These are phyloP conservation scores for Astrocystis sublimbata DNA, from an alignment of 495 filamentous ascomycete species.

Conservation along the genomic window DNA sequence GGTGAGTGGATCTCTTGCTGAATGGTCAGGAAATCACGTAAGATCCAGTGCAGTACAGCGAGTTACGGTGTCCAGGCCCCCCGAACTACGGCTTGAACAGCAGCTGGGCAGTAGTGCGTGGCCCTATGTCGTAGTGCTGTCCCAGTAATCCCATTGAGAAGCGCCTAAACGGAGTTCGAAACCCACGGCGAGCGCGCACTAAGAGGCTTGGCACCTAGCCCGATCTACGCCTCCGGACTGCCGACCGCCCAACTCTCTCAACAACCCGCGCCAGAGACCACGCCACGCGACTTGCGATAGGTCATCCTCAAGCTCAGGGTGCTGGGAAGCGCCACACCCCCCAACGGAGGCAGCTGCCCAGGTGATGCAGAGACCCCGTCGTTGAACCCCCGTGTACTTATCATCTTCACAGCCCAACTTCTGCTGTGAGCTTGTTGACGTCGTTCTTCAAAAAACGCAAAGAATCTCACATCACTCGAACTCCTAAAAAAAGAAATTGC, in stretches of 20 bases:
- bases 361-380: conserved; percentile 10
- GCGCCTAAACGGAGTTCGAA: conserved; percentile 1
- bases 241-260: background rate
- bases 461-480: background rate
- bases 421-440: background rate
- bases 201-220: background rate
- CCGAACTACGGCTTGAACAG: too few species aligned
- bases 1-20: conserved; percentile 2
- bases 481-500: background rate
- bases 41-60: background rate
- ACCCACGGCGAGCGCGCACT: background rate
- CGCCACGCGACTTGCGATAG: conserved; percentile 8
- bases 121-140: background rate
- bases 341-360: background rate
- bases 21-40: background rate
- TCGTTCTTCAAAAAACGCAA: background rate
- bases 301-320: background rate
- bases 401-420: background rate
- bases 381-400: background rate
- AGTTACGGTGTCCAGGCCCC: background rate
- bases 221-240: background rate
- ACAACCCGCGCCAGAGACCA: too few species aligned
- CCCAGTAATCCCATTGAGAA: background rate
- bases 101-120: conserved; percentile 7
- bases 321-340: too few species aligned